These are phyloP conservation scores for Nicotiana obtusifolia DNA, from an alignment of 257 asterid species.

Conservation along the genomic window DNA sequence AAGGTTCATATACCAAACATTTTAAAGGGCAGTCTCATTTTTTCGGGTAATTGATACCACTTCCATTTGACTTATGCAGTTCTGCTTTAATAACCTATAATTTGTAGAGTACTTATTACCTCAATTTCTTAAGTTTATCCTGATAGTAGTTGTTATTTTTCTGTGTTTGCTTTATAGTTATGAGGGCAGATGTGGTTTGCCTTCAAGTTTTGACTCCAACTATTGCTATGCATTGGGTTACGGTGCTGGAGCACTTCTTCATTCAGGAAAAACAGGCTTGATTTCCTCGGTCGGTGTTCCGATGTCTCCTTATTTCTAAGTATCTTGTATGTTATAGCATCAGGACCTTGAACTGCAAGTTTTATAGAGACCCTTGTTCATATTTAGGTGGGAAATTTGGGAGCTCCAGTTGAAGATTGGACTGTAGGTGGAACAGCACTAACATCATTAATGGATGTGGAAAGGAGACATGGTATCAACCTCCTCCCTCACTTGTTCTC, in stretches of 20 bases:
- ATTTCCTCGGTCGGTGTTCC: conserved; percentile 51
- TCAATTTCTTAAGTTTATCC: not conserved
- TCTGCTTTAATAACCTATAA: not conserved
- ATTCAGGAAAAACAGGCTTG: conserved; percentile 78
- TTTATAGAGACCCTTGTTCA: not conserved
- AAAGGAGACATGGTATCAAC: conserved; percentile 90
- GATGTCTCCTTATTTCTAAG: not conserved
- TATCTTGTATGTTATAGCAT: not conserved
- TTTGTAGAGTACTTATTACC: not conserved
- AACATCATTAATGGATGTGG: conserved; percentile 97
- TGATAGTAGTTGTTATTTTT: not conserved
- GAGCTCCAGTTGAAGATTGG: conserved; percentile 88
- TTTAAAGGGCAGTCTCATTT: conserved; percentile 94
- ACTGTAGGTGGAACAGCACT: conserved; percentile 93
- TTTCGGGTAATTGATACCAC: conserved; percentile 54
- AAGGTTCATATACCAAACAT: conserved; percentile 49
- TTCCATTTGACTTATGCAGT: not conserved
- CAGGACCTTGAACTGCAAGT: not conserved
- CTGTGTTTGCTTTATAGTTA: conserved; percentile 34
- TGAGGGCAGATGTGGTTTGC: conserved; percentile 97
- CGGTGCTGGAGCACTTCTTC: conserved; percentile 78
- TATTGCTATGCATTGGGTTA: conserved; percentile 83
- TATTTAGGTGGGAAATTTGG: conserved; percentile 87
- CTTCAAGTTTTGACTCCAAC: conserved; percentile 84
- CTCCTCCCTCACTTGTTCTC: not conserved